Evolutionary conservation across 2,329 filamentous ascomycete species (phyloP).

Genomic region (Cadophora sp.): DNA sequence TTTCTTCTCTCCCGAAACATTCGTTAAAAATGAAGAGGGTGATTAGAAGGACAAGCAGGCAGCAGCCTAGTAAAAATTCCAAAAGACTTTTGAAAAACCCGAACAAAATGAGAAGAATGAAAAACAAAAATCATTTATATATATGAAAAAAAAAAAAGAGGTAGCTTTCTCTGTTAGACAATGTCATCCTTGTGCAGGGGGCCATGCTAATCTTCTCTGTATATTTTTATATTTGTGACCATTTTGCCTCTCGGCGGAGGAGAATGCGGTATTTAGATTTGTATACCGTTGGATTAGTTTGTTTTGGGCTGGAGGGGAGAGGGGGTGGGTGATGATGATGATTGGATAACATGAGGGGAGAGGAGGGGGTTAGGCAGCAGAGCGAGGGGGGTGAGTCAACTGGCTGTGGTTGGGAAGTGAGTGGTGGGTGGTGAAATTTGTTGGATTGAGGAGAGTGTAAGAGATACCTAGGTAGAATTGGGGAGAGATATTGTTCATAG

Average conservation of each 20-base stretch:
- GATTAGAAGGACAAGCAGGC: not conserved
- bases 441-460: not conserved
- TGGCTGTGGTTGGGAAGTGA: not conserved
- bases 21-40: too few species aligned
- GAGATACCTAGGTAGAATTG: not conserved
- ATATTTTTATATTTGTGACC: constrained; percentile 1
- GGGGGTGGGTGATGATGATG: not conserved
- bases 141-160: not conserved
- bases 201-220: constrained; percentile 13
- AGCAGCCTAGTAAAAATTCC: not conserved
- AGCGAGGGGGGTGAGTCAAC: not conserved
- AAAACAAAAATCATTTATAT: too few species aligned
- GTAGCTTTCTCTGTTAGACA: constrained; percentile 13
- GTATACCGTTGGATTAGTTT: not conserved
- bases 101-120: not conserved
- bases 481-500: too few species aligned
- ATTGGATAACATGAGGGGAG: not conserved
- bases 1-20: not conserved
- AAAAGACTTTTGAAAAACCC: too few species aligned
- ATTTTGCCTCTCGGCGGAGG: constrained; percentile 4
- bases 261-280: not conserved
- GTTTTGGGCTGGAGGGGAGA: not conserved
- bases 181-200: constrained; percentile 14
- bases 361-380: not conserved
- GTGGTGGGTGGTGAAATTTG: not conserved